Evolutionary conservation across 2,329 filamentous ascomycete genomes (phyloP).

Genomic region (Hypoxylon sp.): DNA sequence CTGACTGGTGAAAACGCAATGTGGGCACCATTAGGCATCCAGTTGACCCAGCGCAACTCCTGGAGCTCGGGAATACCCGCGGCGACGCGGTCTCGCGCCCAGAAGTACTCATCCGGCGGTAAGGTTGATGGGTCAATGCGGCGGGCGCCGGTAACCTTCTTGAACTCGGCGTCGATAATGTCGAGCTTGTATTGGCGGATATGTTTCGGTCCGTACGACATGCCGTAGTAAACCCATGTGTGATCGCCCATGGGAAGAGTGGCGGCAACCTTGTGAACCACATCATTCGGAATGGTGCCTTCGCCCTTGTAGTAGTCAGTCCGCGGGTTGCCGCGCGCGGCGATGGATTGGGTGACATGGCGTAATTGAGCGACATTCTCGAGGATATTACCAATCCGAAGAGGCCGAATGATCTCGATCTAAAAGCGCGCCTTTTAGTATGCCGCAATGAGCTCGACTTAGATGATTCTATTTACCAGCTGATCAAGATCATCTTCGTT

Average conservation of each 20-base stretch:
- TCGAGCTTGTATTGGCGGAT: slow-evolving; percentile 55
- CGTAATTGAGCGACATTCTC: slow-evolving; percentile 58
- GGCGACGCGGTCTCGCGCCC: slow-evolving; percentile 52
- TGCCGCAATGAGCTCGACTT: slow-evolving; percentile 2
- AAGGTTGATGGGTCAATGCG: slow-evolving; percentile 56
- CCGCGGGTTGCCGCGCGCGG: slow-evolving; percentile 56
- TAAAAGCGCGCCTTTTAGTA: slow-evolving; percentile 28
- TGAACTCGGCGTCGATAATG: slow-evolving; percentile 56
- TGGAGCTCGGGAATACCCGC: slow-evolving; percentile 57
- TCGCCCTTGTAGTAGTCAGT: slow-evolving; percentile 53
- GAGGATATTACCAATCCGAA: slow-evolving; percentile 58
- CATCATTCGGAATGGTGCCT: slow-evolving; percentile 53
- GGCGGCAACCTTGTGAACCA: slow-evolving; percentile 54
- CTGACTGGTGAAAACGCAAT: slow-evolving; percentile 63
- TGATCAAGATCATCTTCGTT: slow-evolving; percentile 65
- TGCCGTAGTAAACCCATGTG: slow-evolving; percentile 57
- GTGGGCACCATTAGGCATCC: slow-evolving; percentile 62
- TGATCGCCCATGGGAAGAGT: slow-evolving; percentile 54
- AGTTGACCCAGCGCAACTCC: slow-evolving; percentile 60
- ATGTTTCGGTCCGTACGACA: slow-evolving; percentile 55
- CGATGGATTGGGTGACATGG: slow-evolving; percentile 57
- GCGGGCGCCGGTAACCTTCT: slow-evolving; percentile 51
- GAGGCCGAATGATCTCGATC: slow-evolving; percentile 64
- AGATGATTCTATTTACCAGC: slow-evolving; percentile 53
- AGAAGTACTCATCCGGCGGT: slow-evolving; percentile 54